Percentiles rank a stretch among this genome's conserved stretches.
These are phyloP conservation scores for Schizopora paradoxa DNA, from an alignment of 1,284 basidiomycete genomes.

Conservation along the genomic window DNA sequence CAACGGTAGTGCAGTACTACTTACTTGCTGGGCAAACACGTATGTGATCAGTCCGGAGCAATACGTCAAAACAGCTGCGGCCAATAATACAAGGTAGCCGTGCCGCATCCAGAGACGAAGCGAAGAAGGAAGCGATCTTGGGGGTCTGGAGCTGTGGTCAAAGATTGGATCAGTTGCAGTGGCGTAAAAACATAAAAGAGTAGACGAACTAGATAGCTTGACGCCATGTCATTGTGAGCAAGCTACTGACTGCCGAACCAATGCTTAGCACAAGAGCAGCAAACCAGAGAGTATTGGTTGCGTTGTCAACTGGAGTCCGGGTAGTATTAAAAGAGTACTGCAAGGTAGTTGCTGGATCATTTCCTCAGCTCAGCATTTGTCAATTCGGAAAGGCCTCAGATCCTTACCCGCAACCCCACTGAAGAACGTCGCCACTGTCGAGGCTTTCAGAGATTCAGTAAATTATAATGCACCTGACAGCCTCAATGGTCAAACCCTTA, in stretches of 20 bases:
- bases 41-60: background rate
- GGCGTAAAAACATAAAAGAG: background rate
- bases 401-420: slow-evolving; percentile 3
- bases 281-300: slow-evolving; percentile 5
- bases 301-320: background rate
- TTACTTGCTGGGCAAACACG: background rate
- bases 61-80: slow-evolving; percentile 1
- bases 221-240: slow-evolving; percentile 4
- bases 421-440: slow-evolving; percentile 9
- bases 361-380: background rate
- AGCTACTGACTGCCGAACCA: background rate
- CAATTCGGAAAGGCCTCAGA: background rate
- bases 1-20: too few species aligned
- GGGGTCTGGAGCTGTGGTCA: background rate
- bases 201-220: slow-evolving; percentile 4
- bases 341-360: slow-evolving; percentile 1
- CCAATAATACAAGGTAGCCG: slow-evolving; percentile 2
- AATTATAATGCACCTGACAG: too few species aligned
- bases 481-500: too few species aligned
- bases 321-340: background rate
- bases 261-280: slow-evolving; percentile 7
- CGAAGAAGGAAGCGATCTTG: background rate
- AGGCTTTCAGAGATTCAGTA: background rate
- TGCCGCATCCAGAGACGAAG: slow-evolving; percentile 1
- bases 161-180: background rate